A percentile compares a stretch with the other conserved stretches of the same genome.
These are phyloP conservation scores for Funneliformis geosporum DNA, from an alignment of 192 early-diverging fungal genomes.

Conservation along the genomic window DNA sequence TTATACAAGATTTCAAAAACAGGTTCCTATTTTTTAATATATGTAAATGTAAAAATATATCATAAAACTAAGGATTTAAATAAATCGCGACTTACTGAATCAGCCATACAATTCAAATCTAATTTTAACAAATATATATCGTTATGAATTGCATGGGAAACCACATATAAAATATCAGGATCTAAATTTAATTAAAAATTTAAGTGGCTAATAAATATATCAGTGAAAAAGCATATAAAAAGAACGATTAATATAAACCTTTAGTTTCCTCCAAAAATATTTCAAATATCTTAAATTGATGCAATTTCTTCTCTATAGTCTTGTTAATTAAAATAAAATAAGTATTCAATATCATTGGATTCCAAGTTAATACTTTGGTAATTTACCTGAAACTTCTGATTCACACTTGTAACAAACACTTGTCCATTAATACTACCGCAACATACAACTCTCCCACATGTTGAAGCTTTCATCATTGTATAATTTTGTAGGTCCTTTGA, in stretches of 20 bases:
- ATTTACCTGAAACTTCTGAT: slow-evolving; percentile 43
- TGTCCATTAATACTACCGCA: slow-evolving; percentile 57
- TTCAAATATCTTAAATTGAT: slow-evolving; percentile 49
- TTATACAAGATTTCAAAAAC: slow-evolving; percentile 28
- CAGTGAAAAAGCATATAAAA: background rate
- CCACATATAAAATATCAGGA: slow-evolving; percentile 37
- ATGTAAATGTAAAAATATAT: slow-evolving; percentile 4
- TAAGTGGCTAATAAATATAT: background rate
- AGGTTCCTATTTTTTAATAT: slow-evolving; percentile 29
- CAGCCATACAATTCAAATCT: slow-evolving; percentile 25
- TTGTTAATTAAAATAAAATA: background rate
- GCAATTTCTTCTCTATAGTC: slow-evolving; percentile 42
- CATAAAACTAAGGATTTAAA: too few species aligned
- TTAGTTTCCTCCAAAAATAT: slow-evolving; percentile 40
- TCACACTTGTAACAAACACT: slow-evolving; percentile 52
- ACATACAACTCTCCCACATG: slow-evolving; percentile 54
- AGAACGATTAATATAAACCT: background rate
- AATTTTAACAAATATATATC: slow-evolving; percentile 39
- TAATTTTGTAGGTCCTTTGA: slow-evolving; percentile 53
- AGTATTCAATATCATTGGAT: background rate
- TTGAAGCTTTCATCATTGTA: slow-evolving; percentile 52
- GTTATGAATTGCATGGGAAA: slow-evolving; percentile 39
- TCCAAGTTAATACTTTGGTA: background rate
- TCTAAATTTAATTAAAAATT: slow-evolving; percentile 16
- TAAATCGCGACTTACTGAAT: background rate